A percentile compares a stretch with the other conserved stretches of the same genome.
Conservation (phyloP, 2,329 filamentous ascomycete species). For the Cadophora luteo-olivacea region DNA sequence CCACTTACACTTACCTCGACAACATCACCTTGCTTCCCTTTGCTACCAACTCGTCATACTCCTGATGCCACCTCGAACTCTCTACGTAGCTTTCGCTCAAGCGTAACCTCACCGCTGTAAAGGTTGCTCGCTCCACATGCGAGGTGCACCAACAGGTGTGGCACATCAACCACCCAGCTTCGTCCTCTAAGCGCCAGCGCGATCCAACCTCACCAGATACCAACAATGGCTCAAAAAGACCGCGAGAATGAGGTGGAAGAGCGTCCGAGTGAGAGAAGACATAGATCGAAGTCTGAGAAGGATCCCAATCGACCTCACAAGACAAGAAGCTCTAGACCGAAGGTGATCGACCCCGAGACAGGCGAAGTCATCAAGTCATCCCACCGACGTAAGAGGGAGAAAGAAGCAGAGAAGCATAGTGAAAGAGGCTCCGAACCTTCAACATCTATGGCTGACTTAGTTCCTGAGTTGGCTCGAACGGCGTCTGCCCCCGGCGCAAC, state of each 20-base stretch:
- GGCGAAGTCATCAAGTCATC: conserved; percentile 41
- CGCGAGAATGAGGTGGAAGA: conserved; percentile 38
- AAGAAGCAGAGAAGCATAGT: conserved; percentile 33
- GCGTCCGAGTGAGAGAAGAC: conserved; percentile 39
- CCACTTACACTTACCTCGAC: conserved; percentile 8
- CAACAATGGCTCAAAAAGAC: conserved; percentile 41
- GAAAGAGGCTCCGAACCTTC: conserved; percentile 38
- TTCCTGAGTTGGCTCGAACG: conserved; percentile 52
- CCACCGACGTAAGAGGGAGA: conserved; percentile 42
- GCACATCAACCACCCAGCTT: conserved; percentile 7
- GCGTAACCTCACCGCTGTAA: conserved; percentile 17
- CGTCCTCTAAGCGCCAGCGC: conserved; percentile 33
- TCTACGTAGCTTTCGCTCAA: conserved; percentile 16
- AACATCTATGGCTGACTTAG: conserved; percentile 53
- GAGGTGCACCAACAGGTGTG: conserved; percentile 6
- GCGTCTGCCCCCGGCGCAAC: conserved; percentile 43
- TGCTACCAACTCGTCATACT: conserved; percentile 6
- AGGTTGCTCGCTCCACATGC: conserved; percentile 17
- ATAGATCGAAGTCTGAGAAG: conserved; percentile 42
- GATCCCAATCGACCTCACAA: conserved; percentile 44
- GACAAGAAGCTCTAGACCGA: conserved; percentile 41
- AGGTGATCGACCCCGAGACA: conserved; percentile 43
- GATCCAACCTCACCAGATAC: conserved; percentile 22
- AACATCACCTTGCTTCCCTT: conserved; percentile 20
- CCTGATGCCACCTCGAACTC: conserved; percentile 15